Base-by-base conservation (phyloP, 192 early-diverging fungal genomes). In the Coemansia erecta region DNA sequence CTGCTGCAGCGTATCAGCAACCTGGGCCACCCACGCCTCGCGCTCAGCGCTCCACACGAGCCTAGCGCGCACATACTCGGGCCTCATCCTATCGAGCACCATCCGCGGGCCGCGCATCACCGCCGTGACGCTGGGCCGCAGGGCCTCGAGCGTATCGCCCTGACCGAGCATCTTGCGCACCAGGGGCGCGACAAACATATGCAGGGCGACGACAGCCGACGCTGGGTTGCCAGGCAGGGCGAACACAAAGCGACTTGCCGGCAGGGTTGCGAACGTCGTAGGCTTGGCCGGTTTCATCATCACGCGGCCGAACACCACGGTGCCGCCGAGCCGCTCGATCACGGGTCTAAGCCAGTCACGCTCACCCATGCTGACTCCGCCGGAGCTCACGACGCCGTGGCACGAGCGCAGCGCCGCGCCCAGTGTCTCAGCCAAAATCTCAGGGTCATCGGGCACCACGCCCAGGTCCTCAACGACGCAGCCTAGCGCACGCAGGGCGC, bases 321-420 rank as follows among this genome's bases (percentile, higher is more conserved):
- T 81, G 12, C 89, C 96, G n/a, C 81, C 81, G 14, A 95, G 63
- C 44, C 88, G 85, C 63, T 94, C 91, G 1, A 96, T 73, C 0
- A 92, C 89, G 0, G 92, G 86, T 60, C 97, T 95, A 46, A 98
- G 75, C 53, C 91, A 82, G 77, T 98, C 96, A 31, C 85, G 77
- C 77, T 98, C 96, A 45, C 96, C 96, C 96, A 98, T 98, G n/a
- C 92, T 94, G 0, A 97, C 96, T 1, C 96, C 96, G 24, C 96
- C 96, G 1, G 94, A 94, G 1, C 91, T 92, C 10, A 98, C 84
- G 0, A 98, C 53, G 0, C 94, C 90, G 54, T 97, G 87, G 9
- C 85, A 83, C 14, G 35, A 5, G 35, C 1, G 35, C 35, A 37
- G 35, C 10, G 81, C 71, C 3, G 63, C 55, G 50, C 9, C 3